Evolutionary conservation across 2,329 filamentous ascomycete genomes (phyloP).

Genomic region (Aspergillus ochraceus): DNA sequence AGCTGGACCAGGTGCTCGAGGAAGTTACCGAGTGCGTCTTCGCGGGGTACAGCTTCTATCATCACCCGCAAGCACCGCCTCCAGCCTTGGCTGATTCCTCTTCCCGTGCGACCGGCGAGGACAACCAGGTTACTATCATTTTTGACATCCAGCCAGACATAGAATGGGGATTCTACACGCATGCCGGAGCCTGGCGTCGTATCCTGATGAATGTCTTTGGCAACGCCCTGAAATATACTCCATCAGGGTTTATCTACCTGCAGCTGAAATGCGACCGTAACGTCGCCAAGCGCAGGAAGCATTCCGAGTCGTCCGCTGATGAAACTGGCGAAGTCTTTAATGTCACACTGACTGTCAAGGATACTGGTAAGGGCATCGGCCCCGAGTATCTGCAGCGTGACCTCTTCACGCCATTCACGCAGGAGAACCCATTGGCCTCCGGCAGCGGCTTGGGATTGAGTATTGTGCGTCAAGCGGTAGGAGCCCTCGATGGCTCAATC

Average conservation of each 20-base stretch:
- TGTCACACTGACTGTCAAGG: constrained; percentile 25
- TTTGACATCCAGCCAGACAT: constrained; percentile 45
- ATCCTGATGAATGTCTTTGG: constrained; percentile 52
- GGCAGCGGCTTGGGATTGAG: constrained; percentile 63
- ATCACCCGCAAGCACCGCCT: background rate
- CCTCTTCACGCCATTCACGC: constrained; percentile 58
- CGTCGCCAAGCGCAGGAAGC: background rate
- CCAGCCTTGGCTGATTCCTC: constrained; percentile 2
- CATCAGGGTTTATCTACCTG: constrained; percentile 42
- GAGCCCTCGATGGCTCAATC: constrained; percentile 27
- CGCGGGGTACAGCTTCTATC: constrained; percentile 13
- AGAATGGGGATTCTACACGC: constrained; percentile 46
- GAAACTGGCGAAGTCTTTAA: constrained; percentile 3
- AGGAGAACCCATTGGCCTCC: constrained; percentile 56
- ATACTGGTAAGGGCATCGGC: constrained; percentile 34
- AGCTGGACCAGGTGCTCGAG: constrained; percentile 16
- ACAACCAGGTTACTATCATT: constrained; percentile 20
- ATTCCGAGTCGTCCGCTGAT: background rate
- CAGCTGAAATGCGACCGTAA: constrained; percentile 24
- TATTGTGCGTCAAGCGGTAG: constrained; percentile 50
- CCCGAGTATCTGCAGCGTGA: constrained; percentile 23
- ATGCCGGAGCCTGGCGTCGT: constrained; percentile 49
- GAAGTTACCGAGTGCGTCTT: constrained; percentile 21
- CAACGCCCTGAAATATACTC: constrained; percentile 52
- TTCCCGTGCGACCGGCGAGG: background rate